A percentile compares a stretch with the other conserved stretches of the same genome.
Evolutionary conservation across 2,329 filamentous ascomycete genomes (phyloP).

Genomic region (Tothia fuscella): DNA sequence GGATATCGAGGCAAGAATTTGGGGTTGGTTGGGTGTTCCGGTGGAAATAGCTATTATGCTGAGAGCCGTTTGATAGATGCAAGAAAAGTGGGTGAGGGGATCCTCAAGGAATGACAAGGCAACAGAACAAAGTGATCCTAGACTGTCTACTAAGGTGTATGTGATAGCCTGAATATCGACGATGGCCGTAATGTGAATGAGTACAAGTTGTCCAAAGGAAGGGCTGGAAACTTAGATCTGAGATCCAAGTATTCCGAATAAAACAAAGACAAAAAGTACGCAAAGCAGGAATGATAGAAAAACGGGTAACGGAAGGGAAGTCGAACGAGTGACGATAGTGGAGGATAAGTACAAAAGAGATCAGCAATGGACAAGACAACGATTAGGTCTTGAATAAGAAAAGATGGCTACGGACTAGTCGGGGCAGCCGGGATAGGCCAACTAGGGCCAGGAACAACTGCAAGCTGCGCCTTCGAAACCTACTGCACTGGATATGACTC

Average conservation of each 20-base stretch:
- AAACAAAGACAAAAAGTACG: constrained; percentile 19
- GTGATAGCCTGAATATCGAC: constrained; percentile 12
- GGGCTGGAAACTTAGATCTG: constrained; percentile 25
- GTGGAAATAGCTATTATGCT: constrained; percentile 1
- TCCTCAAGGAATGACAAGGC: constrained; percentile 28
- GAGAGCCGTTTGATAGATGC: neutral
- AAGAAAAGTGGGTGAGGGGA: constrained; percentile 1
- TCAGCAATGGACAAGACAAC: constrained; percentile 27
- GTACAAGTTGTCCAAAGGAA: constrained; percentile 24
- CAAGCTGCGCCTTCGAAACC: constrained; percentile 20
- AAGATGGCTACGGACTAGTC: constrained; percentile 27
- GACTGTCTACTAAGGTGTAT: constrained; percentile 26
- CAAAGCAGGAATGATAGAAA: constrained; percentile 27
- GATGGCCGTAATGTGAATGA: constrained; percentile 11
- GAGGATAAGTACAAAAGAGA: constrained; percentile 29
- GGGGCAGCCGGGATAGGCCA: constrained; percentile 5
- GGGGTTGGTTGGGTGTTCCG: no score
- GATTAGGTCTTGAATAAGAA: constrained; percentile 28
- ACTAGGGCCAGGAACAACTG: constrained; percentile 11
- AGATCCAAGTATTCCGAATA: constrained; percentile 7
- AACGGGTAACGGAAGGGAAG: no score
- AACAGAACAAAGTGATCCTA: constrained; percentile 25
- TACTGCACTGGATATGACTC: constrained; percentile 21
- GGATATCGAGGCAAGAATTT: no score
- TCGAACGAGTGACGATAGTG: constrained; percentile 24